These are phyloP conservation scores for Leccinum disarticulatum DNA, from an alignment of 768 basidiomycete genomes.

Conservation along the genomic window DNA sequence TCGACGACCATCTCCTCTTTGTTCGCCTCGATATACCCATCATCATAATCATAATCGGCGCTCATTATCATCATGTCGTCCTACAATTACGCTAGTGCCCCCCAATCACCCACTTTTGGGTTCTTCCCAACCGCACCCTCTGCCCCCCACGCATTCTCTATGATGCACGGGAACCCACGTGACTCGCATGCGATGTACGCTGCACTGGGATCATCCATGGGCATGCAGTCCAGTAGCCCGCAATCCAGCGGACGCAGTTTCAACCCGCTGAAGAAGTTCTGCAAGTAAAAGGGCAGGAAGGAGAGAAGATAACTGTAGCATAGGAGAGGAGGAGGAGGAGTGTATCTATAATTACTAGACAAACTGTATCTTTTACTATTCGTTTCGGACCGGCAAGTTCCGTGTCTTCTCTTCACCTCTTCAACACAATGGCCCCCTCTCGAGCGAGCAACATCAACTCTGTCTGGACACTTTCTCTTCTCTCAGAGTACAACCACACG, in stretches of 20 bases:
- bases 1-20: constrained; percentile 11
- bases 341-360: constrained; percentile 2
- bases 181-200: constrained; percentile 60
- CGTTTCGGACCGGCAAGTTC: constrained; percentile 32
- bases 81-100: constrained; percentile 38
- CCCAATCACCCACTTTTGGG: constrained; percentile 56
- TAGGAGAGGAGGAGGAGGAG: background rate
- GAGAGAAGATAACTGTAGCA: background rate
- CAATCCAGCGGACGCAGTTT: constrained; percentile 23
- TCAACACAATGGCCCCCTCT: constrained; percentile 35
- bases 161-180: constrained; percentile 61
- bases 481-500: constrained; percentile 85
- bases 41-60: too few relatives aligned
- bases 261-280: constrained; percentile 38
- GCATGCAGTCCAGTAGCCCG: constrained; percentile 25
- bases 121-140: constrained; percentile 57
- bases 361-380: constrained; percentile 17
- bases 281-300: constrained; percentile 24
- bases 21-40: constrained; percentile 8
- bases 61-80: constrained; percentile 41
- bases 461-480: constrained; percentile 65
- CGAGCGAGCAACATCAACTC: constrained; percentile 39
- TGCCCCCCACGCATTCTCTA: constrained; percentile 56
- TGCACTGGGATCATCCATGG: constrained; percentile 39
- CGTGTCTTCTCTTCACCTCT: constrained; percentile 7